Percentiles rank a stretch among this genome's conserved stretches.
Conservation (phyloP, 2,329 filamentous ascomycete genomes). For the Colletotrichum godetiae region DNA sequence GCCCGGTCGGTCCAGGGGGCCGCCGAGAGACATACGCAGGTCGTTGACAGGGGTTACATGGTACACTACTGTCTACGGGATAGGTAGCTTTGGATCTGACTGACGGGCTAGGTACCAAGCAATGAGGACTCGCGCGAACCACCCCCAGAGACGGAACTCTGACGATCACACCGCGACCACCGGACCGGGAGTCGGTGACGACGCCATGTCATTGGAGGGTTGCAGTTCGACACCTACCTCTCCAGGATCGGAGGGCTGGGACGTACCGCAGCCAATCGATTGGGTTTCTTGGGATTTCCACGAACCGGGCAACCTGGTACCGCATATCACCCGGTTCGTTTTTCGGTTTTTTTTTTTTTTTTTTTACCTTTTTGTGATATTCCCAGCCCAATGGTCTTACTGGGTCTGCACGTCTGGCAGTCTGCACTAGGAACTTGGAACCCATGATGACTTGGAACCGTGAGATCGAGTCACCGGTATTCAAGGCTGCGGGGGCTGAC, state of each 20-base stretch:
- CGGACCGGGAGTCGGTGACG: constrained; percentile 23
- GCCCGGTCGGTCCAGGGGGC: constrained; percentile 23
- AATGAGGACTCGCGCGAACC: background rate
- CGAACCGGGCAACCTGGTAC: background rate
- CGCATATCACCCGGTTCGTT: constrained; percentile 3
- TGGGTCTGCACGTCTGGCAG: too few relatives aligned
- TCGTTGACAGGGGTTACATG: background rate
- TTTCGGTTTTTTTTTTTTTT: background rate
- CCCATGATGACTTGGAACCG: background rate
- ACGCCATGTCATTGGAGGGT: constrained; percentile 26
- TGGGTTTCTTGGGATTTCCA: background rate
- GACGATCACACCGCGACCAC: constrained; percentile 23
- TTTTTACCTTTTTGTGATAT: background rate
- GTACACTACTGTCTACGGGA: too few relatives aligned
- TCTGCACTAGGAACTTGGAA: too few relatives aligned
- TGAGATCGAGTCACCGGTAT: constrained; percentile 4
- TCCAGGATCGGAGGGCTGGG: background rate
- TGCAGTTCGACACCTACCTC: background rate
- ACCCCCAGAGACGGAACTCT: background rate
- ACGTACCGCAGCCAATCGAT: constrained; percentile 29
- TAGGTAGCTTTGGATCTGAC: too few relatives aligned
- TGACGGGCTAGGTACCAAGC: too few relatives aligned
- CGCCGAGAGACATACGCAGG: constrained; percentile 5
- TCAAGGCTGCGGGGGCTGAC: constrained; percentile 8
- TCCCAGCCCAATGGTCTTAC: background rate